A percentile compares a stretch with the other conserved stretches of the same genome.
These are phyloP conservation scores for Castanopsis chinensis DNA, from an alignment of 306 rosid species.

Conservation along the genomic window DNA sequence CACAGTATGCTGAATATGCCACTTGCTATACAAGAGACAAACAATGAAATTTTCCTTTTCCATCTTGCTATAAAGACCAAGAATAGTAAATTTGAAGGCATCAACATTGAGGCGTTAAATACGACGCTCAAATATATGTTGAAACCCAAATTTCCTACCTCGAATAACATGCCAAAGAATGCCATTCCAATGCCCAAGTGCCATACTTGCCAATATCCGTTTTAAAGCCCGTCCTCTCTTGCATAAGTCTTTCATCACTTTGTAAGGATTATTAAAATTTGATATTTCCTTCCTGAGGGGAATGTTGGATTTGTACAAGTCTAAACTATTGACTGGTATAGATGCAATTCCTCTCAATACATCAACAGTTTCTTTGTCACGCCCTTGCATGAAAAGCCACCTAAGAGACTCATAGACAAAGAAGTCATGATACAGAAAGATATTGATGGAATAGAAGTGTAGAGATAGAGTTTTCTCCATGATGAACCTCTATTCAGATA, in stretches of 20 bases:
- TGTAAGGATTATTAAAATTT: too few species aligned
- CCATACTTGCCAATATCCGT: conserved; percentile 13
- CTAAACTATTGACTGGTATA: background rate
- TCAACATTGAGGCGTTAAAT: conserved; percentile 37
- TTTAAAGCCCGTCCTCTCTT: background rate
- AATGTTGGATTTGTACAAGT: background rate
- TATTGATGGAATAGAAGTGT: conserved; percentile 30
- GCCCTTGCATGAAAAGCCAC: conserved; percentile 24
- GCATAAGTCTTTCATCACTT: too few species aligned
- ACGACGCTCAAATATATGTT: conserved; percentile 31
- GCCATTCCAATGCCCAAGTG: conserved; percentile 35
- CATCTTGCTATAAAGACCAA: conserved; percentile 14
- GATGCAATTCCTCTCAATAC: background rate
- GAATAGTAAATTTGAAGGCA: conserved; percentile 25
- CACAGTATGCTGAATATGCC: conserved; percentile 30
- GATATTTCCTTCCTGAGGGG: conserved; percentile 10
- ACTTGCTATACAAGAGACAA: conserved; percentile 3
- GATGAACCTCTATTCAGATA: conserved; percentile 19
- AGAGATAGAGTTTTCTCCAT: conserved; percentile 25
- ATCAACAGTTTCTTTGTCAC: background rate
- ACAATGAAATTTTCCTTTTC: conserved; percentile 14
- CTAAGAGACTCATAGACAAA: conserved; percentile 27
- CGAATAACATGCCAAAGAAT: conserved; percentile 45
- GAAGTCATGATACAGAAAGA: conserved; percentile 1
- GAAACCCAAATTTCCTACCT: conserved; percentile 38